Conservation (phyloP, 768 basidiomycete genomes). For the Lactifluus piperatus region DNA sequence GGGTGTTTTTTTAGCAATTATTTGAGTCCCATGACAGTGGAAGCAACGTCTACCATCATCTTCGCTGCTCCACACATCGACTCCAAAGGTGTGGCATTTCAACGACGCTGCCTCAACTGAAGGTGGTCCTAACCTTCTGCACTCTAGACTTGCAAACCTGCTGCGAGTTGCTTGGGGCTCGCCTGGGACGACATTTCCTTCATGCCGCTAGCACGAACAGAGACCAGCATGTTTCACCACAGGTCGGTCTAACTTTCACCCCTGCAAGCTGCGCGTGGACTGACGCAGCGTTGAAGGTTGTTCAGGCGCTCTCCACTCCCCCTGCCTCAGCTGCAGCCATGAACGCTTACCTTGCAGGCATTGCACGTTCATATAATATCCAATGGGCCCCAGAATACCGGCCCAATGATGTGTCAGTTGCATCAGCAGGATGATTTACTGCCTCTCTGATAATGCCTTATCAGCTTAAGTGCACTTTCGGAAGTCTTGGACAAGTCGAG, state of each 20-base stretch:
- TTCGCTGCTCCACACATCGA: conserved; percentile 48
- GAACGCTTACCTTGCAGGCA: conserved; percentile 44
- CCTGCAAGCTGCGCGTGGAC: background rate
- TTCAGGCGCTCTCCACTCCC: conserved; percentile 43
- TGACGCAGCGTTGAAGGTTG: conserved; percentile 30
- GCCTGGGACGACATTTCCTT: conserved; percentile 49
- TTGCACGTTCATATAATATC: conserved; percentile 45
- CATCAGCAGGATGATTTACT: background rate
- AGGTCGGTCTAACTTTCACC: conserved; percentile 27
- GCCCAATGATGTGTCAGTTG: conserved; percentile 52
- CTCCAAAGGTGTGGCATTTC: conserved; percentile 41
- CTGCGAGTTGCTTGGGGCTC: conserved; percentile 45
- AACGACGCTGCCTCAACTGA: background rate
- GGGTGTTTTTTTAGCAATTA: conserved; percentile 25
- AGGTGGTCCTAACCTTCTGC: background rate
- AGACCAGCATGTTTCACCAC: conserved; percentile 45
- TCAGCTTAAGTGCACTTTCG: conserved; percentile 47
- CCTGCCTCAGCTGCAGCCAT: conserved; percentile 49
- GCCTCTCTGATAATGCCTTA: conserved; percentile 11
- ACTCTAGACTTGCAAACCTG: conserved; percentile 47
- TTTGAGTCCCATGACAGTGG: conserved; percentile 47
- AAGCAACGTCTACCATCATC: conserved; percentile 63
- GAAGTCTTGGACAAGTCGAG: conserved; percentile 48
- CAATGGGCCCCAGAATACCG: conserved; percentile 55
- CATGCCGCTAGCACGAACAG: conserved; percentile 42